Conservation (phyloP, 441 rosid species). For the Croton laevigatus region DNA sequence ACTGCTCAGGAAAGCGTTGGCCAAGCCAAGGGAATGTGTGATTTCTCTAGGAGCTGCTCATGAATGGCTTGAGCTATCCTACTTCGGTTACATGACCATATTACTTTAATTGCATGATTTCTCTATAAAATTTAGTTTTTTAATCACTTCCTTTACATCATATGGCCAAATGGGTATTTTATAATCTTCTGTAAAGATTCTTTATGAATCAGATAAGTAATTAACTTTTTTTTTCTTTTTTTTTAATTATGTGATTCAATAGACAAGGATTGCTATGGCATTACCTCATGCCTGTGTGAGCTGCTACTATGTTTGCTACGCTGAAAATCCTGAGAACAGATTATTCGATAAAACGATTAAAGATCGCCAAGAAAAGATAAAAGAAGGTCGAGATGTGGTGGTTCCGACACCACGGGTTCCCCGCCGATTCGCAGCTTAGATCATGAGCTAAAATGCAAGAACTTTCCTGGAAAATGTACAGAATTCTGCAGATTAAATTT, state of each 20-base stretch:
- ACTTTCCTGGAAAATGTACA: background rate
- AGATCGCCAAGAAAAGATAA: conserved; percentile 45
- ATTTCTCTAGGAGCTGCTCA: too few relatives aligned
- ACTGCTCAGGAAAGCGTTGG: too few relatives aligned
- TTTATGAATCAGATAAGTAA: conserved; percentile 10
- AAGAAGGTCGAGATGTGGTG: conserved; percentile 46
- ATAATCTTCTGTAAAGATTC: conserved; percentile 9
- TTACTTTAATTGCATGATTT: background rate
- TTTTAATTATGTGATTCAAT: conserved; percentile 21
- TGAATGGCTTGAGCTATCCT: too few relatives aligned
- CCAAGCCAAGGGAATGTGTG: too few relatives aligned
- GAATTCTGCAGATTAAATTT: background rate
- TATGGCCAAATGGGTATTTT: conserved; percentile 22
- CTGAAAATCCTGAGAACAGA: conserved; percentile 74
- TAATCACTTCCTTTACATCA: background rate
- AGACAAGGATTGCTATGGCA: conserved; percentile 99
- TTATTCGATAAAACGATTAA: conserved; percentile 67
- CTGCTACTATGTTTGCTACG: conserved; percentile 91
- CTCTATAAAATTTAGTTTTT: background rate
- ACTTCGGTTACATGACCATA: too few relatives aligned
- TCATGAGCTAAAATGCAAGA: conserved; percentile 1
- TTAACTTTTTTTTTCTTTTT: conserved; percentile 4
- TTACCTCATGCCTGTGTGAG: conserved; percentile 93
- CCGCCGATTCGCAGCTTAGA: conserved; percentile 30
- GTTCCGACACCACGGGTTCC: conserved; percentile 74